These are phyloP conservation scores for Magnolia officinalis DNA, from an alignment of 164 flowering plant genomes.

Conservation along the genomic window DNA sequence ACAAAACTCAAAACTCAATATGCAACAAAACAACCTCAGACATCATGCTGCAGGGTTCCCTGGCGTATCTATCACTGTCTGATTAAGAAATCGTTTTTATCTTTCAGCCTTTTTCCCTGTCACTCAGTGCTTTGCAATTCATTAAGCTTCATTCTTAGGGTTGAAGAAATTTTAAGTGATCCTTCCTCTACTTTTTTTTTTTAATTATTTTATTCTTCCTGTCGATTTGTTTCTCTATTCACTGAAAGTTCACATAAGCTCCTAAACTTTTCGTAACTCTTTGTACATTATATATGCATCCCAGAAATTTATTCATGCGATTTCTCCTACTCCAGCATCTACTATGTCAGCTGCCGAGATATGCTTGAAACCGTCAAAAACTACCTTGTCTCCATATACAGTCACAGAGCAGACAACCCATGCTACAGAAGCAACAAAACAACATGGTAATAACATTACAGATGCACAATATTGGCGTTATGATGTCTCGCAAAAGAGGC, in stretches of 20 bases:
- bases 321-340: slow-evolving; percentile 94
- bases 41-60: too few species aligned
- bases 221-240: background rate
- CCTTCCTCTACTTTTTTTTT: background rate
- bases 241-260: background rate
- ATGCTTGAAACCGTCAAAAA: slow-evolving; percentile 55
- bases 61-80: too few species aligned
- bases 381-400: slow-evolving; percentile 74
- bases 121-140: too few species aligned
- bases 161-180: background rate
- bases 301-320: slow-evolving; percentile 97
- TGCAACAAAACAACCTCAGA: too few species aligned
- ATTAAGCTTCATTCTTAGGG: too few species aligned
- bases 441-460: slow-evolving; percentile 33
- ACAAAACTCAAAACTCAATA: too few species aligned
- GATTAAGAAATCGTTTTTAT: too few species aligned
- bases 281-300: slow-evolving; percentile 21
- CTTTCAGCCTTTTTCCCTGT: too few species aligned
- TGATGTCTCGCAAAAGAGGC: slow-evolving; percentile 78
- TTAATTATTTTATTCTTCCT: background rate
- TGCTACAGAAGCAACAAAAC: slow-evolving; percentile 38
- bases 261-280: slow-evolving; percentile 15
- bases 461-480: slow-evolving; percentile 95
- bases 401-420: slow-evolving; percentile 20
- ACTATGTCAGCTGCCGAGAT: slow-evolving; percentile 71